Evolutionary conservation across 169 alveolate species (phyloP), one percentile per base, ranked within the genome.

Genomic region (Plasmodium cynomolgi): DNA sequence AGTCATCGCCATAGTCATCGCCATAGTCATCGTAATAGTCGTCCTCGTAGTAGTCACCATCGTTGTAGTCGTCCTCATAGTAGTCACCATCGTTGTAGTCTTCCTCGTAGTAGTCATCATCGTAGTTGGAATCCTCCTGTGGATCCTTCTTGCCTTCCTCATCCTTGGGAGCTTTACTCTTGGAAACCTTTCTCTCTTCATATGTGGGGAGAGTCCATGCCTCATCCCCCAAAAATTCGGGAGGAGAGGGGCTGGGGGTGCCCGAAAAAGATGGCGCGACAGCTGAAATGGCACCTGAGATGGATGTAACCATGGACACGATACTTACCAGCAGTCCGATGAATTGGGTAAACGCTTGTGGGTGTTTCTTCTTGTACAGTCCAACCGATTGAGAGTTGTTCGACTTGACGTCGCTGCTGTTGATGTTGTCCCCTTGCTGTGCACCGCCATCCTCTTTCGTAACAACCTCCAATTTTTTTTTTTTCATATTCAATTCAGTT

Each of bases 231-330:
- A 88, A 88, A 80, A 88, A 88, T 77, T 71, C 20, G 68, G 88
- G 91, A 7, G 94, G 94, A 4, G 94, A 79, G 29, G 94, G 94
- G 54, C 84, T 81, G 39, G 81, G 54, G 0, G 56, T 15, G 20
- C 83, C 75, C 17, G 88, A 37, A 56, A 88, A 88, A 29, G 62
- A 26, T 23, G 94, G 31, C 17, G 94, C 31, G n/a, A 88, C 75
- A 58, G 91, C 94, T 37, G 94, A 88, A 29, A 88, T 68, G n/a
- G 90, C 90, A 34, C 94, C 94, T 29, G 94, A 62, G 33, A 88
- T 88, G 47, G 94, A 77, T 23, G 84, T 80, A 34, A 62, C 75
- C 26, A 88, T 37, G 72, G 72, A 56, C 47, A 34, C 54, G 34
- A 88, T 80, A 37, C 71, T 41, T 7, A 58, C 47, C 5, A 80